Conservation (phyloP, 164 flowering plant species). For the Annona squamosa region DNA sequence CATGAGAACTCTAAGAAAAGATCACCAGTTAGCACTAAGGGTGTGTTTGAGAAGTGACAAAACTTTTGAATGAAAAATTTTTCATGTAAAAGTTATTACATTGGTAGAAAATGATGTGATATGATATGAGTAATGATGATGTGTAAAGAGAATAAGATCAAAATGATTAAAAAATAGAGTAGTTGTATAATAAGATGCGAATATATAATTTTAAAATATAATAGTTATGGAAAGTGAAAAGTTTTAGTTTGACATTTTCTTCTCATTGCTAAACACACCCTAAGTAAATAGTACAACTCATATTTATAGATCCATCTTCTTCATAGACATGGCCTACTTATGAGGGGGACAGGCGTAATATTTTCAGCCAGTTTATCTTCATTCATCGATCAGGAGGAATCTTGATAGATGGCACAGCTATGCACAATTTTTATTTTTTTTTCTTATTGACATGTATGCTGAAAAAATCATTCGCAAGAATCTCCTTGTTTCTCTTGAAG, state of each 20-base stretch:
- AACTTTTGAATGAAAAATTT: too few species aligned
- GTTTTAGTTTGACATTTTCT: too few species aligned
- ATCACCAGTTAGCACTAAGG: too few species aligned
- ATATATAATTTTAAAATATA: too few species aligned
- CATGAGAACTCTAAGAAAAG: not conserved
- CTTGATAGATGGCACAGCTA: not conserved
- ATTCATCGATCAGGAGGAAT: not conserved
- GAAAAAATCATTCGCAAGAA: not conserved
- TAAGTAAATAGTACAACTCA: not conserved
- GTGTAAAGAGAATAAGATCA: too few species aligned
- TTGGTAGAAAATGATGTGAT: too few species aligned
- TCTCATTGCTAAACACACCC: not conserved
- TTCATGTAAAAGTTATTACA: too few species aligned
- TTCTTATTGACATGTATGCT: not conserved
- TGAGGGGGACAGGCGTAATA: not conserved
- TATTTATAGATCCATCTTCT: not conserved
- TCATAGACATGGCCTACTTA: not conserved
- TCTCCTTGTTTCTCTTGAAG: not conserved
- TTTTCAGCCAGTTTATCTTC: not conserved
- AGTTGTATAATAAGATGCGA: too few species aligned
- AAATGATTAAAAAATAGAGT: too few species aligned
- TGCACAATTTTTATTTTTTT: not conserved
- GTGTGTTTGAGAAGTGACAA: too few species aligned
- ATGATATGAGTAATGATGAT: too few species aligned
- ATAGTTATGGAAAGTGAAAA: too few species aligned